phyloP scores from a whole-genome alignment of 352 stramenopile genomes.

The Globisporangium nagaii region DNA sequence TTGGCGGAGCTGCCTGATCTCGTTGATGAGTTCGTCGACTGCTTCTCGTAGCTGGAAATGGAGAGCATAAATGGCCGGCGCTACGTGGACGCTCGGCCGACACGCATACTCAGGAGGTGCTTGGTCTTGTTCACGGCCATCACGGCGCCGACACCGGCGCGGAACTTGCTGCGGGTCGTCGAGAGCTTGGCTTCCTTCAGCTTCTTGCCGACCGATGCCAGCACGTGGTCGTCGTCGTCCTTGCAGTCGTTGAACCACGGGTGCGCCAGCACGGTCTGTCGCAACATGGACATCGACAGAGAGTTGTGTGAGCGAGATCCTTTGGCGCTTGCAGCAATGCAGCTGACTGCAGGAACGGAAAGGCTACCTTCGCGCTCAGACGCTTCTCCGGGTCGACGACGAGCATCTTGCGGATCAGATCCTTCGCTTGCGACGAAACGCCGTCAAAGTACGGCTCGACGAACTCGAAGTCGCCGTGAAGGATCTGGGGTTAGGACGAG shows the following conservation, averaged over 20 bases:
- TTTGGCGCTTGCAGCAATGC: too few relatives aligned
- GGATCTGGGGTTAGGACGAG: constrained; percentile 32
- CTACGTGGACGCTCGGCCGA: constrained; percentile 21
- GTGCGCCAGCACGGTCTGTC: constrained; percentile 52
- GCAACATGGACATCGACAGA: too few relatives aligned
- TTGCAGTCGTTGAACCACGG: constrained; percentile 71
- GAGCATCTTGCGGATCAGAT: constrained; percentile 92
- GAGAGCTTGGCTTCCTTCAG: constrained; percentile 55
- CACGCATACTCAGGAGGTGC: constrained; percentile 38
- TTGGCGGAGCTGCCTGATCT: too few relatives aligned
- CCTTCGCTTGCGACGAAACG: constrained; percentile 88
- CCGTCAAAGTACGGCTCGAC: constrained; percentile 89
- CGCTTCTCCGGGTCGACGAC: constrained; percentile 84
- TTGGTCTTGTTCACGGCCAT: constrained; percentile 81
- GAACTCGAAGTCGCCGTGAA: constrained; percentile 87
- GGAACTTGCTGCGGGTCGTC: constrained; percentile 65
- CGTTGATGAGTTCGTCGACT: background rate
- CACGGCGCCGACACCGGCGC: constrained; percentile 56
- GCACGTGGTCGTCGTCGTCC: constrained; percentile 47
- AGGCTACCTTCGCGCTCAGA: constrained; percentile 40
- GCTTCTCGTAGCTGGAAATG: too few relatives aligned
- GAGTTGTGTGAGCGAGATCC: background rate
- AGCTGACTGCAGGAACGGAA: background rate
- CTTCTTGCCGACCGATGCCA: constrained; percentile 63
- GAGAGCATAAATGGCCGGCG: background rate